phyloP scores from a whole-genome alignment of 192 early-diverging fungal species.

The Thamnidium elegans region DNA sequence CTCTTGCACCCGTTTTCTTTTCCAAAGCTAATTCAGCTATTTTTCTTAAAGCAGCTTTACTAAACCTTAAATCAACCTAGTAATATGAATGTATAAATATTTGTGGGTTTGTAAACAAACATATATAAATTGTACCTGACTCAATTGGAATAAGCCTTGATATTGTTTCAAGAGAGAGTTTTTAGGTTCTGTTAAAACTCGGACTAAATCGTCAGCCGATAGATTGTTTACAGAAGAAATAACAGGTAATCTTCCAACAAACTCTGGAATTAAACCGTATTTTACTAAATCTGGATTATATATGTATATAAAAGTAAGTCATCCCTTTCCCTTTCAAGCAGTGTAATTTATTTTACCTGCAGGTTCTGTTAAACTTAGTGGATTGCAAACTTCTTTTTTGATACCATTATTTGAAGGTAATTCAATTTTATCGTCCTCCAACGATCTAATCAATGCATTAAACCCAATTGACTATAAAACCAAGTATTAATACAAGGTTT shows the following conservation, averaged over 20 bases:
- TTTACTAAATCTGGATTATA: conserved; percentile 62
- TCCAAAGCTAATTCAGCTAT: conserved; percentile 76
- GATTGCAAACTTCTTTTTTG: neutral
- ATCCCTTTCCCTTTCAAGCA: neutral
- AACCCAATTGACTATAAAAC: conserved; percentile 68
- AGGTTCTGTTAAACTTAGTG: conserved; percentile 23
- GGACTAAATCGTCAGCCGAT: conserved; percentile 60
- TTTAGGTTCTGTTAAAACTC: conserved; percentile 78
- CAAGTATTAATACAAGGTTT: neutral
- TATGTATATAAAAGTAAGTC: neutral
- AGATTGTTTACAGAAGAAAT: conserved; percentile 72
- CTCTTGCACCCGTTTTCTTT: conserved; percentile 86
- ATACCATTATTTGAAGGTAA: no score
- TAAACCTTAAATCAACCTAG: conserved; percentile 66
- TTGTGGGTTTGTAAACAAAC: neutral
- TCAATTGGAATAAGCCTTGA: conserved; percentile 66
- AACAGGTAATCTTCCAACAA: conserved; percentile 81
- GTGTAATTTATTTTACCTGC: conserved; percentile 22
- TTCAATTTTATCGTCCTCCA: neutral
- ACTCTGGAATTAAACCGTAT: conserved; percentile 87
- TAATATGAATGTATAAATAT: neutral
- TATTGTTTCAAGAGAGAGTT: conserved; percentile 84
- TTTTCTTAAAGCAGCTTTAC: conserved; percentile 57
- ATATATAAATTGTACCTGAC: conserved; percentile 25
- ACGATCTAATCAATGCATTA: conserved; percentile 44